Evolutionary conservation across 2,329 filamentous ascomycete genomes (phyloP), one percentile per base, ranked within the genome.

Genomic region (Dryadomyces quercus-mongolicae): DNA sequence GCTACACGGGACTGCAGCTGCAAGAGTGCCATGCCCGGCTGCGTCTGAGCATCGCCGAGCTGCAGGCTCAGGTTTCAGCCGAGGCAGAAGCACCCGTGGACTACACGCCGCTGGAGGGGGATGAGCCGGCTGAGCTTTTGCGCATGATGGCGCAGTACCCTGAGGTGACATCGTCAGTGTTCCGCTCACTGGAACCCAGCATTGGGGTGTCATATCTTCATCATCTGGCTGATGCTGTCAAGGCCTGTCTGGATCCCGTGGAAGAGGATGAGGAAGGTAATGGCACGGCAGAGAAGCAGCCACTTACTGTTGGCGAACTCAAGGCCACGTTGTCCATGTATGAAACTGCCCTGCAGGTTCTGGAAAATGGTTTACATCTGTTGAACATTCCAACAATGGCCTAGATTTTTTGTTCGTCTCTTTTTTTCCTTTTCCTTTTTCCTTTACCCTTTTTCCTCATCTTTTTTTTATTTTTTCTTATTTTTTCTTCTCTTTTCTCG

Each of bases 1-100:
- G 83, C 22, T 84, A 87, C 64, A 88, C 85, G 0, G 85, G 85
- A 1, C 82, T 84, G 15, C 86, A 86, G 64, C 74, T 88, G 20
- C 84, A 88, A 69, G 86, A 87, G 62, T 81, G 82, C 1, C 81
- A 86, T 62, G 80, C 81, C 4, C 77, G 81, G 56, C 72, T 86
- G 53, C 76, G 71, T 60, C 76, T 74, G 9, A 68, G 69, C 47
- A 63, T 65, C 34, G 15, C 34, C 34, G 64, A 62, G 13, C 58
- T 61, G 12, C 52, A 44, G 8, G 45, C 55, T 2, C 55, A 60
- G 1, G 20, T 52, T 47, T 59, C 42, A 8, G 54, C n/a, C 15
- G 36, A 53, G 2, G 54, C 48, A 21, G 51, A 53, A 3, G 8
- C 18, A 1, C 51, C 55, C 2, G 55, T 53, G 1, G 58, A 63